Evolutionary conservation across 805 yeast genomes (phyloP).

Genomic region (Teunomyces aglyptinius): DNA sequence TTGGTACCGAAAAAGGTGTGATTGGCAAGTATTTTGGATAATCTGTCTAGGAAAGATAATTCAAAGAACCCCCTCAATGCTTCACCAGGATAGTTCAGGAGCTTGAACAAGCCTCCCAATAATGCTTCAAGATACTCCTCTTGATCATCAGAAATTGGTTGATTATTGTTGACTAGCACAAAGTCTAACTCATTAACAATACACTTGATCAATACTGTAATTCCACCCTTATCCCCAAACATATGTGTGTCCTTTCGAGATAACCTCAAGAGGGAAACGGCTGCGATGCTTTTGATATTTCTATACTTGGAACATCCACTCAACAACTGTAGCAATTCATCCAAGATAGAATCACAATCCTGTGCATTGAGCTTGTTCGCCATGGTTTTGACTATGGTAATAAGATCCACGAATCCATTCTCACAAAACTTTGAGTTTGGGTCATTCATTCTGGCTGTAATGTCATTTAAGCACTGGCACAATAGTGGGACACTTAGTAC

Average conservation of each 20-base stretch:
- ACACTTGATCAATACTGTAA: neutral
- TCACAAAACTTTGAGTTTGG: neutral
- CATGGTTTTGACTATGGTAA: neutral
- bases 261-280: neutral
- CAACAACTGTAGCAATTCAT: neutral
- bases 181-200: neutral
- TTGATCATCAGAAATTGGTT: neutral
- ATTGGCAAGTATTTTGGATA: neutral
- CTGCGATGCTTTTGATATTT: neutral
- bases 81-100: neutral
- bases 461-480: neutral
- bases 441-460: neutral
- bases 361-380: neutral
- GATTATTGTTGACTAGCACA: neutral
- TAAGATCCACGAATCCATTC: neutral
- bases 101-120: neutral
- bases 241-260: too few species aligned
- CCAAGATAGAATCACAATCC: neutral
- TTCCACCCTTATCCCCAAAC: too few species aligned
- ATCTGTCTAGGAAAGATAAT: neutral
- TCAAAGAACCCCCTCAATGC: neutral
- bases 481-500: neutral
- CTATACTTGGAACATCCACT: neutral
- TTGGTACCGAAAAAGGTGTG: neutral
- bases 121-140: neutral